These are phyloP conservation scores for Cenchrus purpureus DNA, from an alignment of 176 grass and related monocot species.

Conservation along the genomic window DNA sequence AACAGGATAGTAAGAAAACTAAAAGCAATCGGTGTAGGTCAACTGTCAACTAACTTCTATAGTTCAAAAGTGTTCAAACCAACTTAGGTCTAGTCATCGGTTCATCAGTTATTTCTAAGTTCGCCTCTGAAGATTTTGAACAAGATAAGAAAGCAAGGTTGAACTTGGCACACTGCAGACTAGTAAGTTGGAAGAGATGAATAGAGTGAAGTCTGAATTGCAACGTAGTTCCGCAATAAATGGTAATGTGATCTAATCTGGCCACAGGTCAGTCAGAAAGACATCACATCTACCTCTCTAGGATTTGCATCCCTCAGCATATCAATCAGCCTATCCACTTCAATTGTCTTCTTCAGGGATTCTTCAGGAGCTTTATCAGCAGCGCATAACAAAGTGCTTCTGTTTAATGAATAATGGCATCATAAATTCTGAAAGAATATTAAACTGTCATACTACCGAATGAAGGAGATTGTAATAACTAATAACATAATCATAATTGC, in stretches of 20 bases:
- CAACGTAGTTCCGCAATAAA: constrained; percentile 29
- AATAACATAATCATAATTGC: constrained; percentile 5
- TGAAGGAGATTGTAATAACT: background rate
- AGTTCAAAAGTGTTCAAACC: constrained; percentile 14
- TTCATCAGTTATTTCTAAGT: background rate
- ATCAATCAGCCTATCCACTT: constrained; percentile 82
- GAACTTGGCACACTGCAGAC: background rate
- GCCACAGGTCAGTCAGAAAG: constrained; percentile 7
- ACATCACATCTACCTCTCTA: constrained; percentile 56
- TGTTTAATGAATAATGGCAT: constrained; percentile 35
- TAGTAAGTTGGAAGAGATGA: background rate
- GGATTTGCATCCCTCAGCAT: constrained; percentile 70
- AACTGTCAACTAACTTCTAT: background rate
- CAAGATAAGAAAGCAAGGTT: background rate
- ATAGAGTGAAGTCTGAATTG: background rate
- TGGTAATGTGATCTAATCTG: constrained; percentile 6
- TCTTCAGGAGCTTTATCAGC: constrained; percentile 65
- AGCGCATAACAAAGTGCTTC: constrained; percentile 61
- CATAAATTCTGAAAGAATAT: constrained; percentile 4
- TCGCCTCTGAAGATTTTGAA: constrained; percentile 6
- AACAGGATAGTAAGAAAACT: background rate
- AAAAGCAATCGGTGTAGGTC: background rate
- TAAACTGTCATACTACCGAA: background rate
- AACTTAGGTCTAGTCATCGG: background rate
- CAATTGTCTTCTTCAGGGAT: constrained; percentile 83